Evolutionary conservation across 768 basidiomycete species (phyloP).

Genomic region (Sarcodon sp.): DNA sequence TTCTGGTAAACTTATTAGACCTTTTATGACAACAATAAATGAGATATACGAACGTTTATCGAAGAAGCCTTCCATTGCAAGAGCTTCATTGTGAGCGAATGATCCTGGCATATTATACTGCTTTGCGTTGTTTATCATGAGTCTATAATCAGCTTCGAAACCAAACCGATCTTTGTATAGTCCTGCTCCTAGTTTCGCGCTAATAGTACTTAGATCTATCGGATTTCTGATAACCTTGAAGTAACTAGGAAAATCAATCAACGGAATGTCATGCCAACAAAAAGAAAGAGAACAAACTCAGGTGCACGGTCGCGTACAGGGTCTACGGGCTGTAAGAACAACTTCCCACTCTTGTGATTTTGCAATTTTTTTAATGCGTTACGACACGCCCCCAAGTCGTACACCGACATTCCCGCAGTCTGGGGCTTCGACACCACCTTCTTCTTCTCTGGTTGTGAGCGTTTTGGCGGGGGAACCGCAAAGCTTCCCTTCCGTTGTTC

Average conservation of each 20-base stretch:
- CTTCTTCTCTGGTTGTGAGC: slow-evolving; percentile 19
- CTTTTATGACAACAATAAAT: neutral
- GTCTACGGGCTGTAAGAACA: slow-evolving; percentile 89
- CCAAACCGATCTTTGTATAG: slow-evolving; percentile 75
- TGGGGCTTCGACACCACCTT: slow-evolving; percentile 52
- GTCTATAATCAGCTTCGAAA: slow-evolving; percentile 77
- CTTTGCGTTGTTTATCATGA: slow-evolving; percentile 84
- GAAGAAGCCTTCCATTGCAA: slow-evolving; percentile 68
- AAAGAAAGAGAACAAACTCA: slow-evolving; percentile 37
- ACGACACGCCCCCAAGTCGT: slow-evolving; percentile 65
- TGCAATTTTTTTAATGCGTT: slow-evolving; percentile 73
- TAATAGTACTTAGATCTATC: slow-evolving; percentile 89
- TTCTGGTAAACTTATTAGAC: slow-evolving; percentile 28
- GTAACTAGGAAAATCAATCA: slow-evolving; percentile 41
- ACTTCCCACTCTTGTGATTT: slow-evolving; percentile 52
- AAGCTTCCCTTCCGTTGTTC: neutral
- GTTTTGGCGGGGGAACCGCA: slow-evolving; percentile 7
- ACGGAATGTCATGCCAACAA: neutral
- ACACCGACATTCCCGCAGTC: slow-evolving; percentile 59
- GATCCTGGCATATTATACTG: slow-evolving; percentile 67
- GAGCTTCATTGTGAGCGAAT: slow-evolving; percentile 64
- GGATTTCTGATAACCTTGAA: slow-evolving; percentile 84
- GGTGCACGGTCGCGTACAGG: slow-evolving; percentile 87
- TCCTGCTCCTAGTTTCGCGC: slow-evolving; percentile 75
- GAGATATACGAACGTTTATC: slow-evolving; percentile 57